Percentiles rank a stretch among this genome's conserved stretches.
Conservation (phyloP, 1,284 basidiomycete species). For the Ustilago xerochloae region DNA sequence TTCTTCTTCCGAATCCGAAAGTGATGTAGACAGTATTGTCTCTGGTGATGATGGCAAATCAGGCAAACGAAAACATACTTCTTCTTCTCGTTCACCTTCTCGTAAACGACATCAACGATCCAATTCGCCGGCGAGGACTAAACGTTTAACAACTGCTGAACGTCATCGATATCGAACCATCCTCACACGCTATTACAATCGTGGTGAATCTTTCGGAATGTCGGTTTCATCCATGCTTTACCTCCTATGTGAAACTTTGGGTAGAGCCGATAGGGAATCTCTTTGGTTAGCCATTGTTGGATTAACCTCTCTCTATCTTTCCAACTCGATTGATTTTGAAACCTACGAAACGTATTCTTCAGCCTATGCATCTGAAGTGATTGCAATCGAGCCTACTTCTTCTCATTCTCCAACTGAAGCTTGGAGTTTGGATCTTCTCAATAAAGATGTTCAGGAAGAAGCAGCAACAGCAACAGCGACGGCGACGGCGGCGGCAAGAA, state of each 20-base stretch:
- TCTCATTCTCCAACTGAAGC: constrained; percentile 4
- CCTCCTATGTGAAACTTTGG: constrained; percentile 85
- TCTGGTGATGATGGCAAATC: constrained; percentile 24
- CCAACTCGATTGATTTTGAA: constrained; percentile 85
- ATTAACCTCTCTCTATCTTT: constrained; percentile 89
- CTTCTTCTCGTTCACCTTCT: constrained; percentile 6
- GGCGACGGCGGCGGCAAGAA: neutral
- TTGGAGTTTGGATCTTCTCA: constrained; percentile 37
- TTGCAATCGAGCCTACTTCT: constrained; percentile 45
- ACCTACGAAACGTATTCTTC: constrained; percentile 76
- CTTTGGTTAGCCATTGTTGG: constrained; percentile 94
- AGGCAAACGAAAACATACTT: constrained; percentile 54
- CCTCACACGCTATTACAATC: constrained; percentile 76
- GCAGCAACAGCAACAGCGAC: neutral
- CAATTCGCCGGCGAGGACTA: too few species aligned
- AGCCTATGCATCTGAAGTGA: constrained; percentile 59
- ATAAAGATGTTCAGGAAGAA: too few species aligned
- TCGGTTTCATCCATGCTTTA: constrained; percentile 90
- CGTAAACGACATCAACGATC: too few species aligned
- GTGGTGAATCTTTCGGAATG: constrained; percentile 88
- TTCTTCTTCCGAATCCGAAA: constrained; percentile 72
- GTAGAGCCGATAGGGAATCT: constrained; percentile 90
- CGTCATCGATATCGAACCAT: constrained; percentile 55
- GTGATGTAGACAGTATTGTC: constrained; percentile 53
- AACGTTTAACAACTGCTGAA: constrained; percentile 38